Conservation (phyloP, 768 basidiomycete species). For the Trametes cubensis region DNA sequence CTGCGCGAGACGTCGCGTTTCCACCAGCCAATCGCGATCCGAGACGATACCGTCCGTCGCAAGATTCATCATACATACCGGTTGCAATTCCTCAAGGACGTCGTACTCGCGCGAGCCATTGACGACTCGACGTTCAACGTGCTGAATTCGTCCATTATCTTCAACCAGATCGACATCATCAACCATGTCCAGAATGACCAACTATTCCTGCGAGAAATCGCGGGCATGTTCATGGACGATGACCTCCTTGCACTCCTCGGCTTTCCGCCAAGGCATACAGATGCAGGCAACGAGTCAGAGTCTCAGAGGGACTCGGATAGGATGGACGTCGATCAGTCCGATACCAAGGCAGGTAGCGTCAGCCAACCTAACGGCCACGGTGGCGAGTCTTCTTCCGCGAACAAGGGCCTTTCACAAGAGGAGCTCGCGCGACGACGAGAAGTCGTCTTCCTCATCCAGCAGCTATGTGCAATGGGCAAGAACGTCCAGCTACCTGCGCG, state of each 20-base stretch:
- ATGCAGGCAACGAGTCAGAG: constrained; percentile 31
- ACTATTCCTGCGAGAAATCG: constrained; percentile 75
- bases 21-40: constrained; percentile 86
- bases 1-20: constrained; percentile 81
- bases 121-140: constrained; percentile 98
- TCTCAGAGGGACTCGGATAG: constrained; percentile 30
- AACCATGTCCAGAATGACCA: constrained; percentile 81
- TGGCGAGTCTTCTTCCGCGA: neutral
- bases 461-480: constrained; percentile 94
- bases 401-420: constrained; percentile 27
- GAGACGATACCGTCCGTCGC: constrained; percentile 69
- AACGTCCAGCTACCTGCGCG: constrained; percentile 90
- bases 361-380: constrained; percentile 51
- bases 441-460: constrained; percentile 86
- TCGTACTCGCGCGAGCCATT: constrained; percentile 90
- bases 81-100: constrained; percentile 96
- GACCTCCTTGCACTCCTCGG: constrained; percentile 44
- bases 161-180: constrained; percentile 99
- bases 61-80: constrained; percentile 98
- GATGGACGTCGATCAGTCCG: constrained; percentile 35
- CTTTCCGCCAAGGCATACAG: constrained; percentile 18
- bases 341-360: constrained; percentile 47
- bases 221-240: constrained; percentile 74
- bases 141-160: constrained; percentile 95
- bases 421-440: constrained; percentile 67